phyloP scores from a whole-genome alignment of 2,329 filamentous ascomycete genomes.

The Gremmenia infestans region DNA sequence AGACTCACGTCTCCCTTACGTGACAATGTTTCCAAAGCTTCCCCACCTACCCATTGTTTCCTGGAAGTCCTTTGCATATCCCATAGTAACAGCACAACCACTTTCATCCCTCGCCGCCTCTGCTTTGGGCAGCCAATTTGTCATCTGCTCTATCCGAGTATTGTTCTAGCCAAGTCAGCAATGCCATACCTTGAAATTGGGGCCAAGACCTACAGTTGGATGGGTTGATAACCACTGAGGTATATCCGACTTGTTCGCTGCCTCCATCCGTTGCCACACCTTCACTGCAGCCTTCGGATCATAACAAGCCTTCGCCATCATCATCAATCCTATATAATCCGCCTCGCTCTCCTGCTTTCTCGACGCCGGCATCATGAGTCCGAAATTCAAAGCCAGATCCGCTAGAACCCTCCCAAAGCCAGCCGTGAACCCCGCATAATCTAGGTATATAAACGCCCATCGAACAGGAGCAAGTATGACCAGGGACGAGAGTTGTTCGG shows the following conservation, averaged over 20 bases:
- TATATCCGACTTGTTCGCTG: slow-evolving; percentile 43
- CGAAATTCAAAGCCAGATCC: slow-evolving; percentile 44
- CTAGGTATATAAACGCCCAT: slow-evolving; percentile 33
- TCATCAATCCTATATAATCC: slow-evolving; percentile 75
- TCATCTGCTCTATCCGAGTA: slow-evolving; percentile 60
- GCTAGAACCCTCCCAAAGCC: slow-evolving; percentile 24
- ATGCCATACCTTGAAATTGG: background rate
- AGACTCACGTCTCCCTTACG: background rate
- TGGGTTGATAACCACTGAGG: slow-evolving; percentile 75
- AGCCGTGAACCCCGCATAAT: slow-evolving; percentile 19
- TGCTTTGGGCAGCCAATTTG: slow-evolving; percentile 56
- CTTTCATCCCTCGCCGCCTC: slow-evolving; percentile 48
- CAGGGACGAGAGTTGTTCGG: slow-evolving; percentile 51
- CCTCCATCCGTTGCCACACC: slow-evolving; percentile 65
- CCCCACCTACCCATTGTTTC: background rate
- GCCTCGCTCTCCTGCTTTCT: slow-evolving; percentile 72
- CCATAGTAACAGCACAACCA: slow-evolving; percentile 38
- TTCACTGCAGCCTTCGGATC: slow-evolving; percentile 61
- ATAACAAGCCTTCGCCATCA: slow-evolving; percentile 79
- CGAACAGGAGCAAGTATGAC: slow-evolving; percentile 35
- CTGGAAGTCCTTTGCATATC: background rate
- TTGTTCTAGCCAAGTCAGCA: slow-evolving; percentile 42
- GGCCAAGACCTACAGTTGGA: slow-evolving; percentile 54
- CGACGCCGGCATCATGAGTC: slow-evolving; percentile 64
- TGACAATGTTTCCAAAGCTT: background rate